A percentile compares a stretch with the other conserved stretches of the same genome.
Evolutionary conservation across 2,329 filamentous ascomycete genomes (phyloP).

Genomic region (Aspergillus versicolor): DNA sequence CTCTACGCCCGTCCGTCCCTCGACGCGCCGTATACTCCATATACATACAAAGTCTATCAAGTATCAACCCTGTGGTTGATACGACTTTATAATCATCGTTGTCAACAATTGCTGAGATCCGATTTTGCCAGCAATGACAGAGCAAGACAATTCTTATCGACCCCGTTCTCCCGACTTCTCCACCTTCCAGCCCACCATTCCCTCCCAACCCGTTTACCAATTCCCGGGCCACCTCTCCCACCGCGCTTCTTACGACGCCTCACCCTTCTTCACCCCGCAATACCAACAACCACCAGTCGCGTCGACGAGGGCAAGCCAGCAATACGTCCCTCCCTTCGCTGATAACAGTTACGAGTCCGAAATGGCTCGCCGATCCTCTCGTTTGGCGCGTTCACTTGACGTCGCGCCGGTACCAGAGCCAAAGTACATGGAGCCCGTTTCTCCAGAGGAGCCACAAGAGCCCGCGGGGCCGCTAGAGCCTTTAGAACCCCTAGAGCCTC

Average conservation of each 20-base stretch:
- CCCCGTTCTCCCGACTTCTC: conserved; percentile 54
- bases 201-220: conserved; percentile 32
- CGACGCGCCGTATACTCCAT: conserved; percentile 2
- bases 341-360: conserved; percentile 27
- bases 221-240: conserved; percentile 36
- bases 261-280: conserved; percentile 45
- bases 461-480: conserved; percentile 5
- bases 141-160: conserved; percentile 46
- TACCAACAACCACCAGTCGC: conserved; percentile 28
- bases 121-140: conserved; percentile 40
- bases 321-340: conserved; percentile 38
- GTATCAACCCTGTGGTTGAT: background rate
- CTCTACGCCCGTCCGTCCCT: background rate
- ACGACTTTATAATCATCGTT: background rate
- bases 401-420: conserved; percentile 26
- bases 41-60: background rate
- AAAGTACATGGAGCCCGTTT: conserved; percentile 22
- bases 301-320: conserved; percentile 31
- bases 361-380: conserved; percentile 45
- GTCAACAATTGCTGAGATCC: conserved; percentile 16
- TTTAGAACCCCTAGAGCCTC: conserved; percentile 12
- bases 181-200: conserved; percentile 44
- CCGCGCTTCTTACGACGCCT: conserved; percentile 47
- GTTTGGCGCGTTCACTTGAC: conserved; percentile 33
- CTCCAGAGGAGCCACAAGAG: conserved; percentile 20